These are phyloP conservation scores for Cystobasidiaceae sp. DNA, from an alignment of 1,284 basidiomycete genomes.

Conservation along the genomic window DNA sequence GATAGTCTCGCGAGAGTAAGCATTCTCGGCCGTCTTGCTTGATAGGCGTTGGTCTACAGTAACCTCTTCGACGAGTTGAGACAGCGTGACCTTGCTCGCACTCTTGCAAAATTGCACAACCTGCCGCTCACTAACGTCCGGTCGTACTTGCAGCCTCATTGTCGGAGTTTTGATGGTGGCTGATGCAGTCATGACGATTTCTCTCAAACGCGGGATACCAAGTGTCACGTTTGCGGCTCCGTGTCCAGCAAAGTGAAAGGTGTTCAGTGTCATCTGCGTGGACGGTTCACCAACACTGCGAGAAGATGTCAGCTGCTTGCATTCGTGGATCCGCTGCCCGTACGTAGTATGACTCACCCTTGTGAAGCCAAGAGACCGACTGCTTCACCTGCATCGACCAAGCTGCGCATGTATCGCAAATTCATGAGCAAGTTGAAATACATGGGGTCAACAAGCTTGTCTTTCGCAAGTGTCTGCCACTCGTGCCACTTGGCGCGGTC, in stretches of 20 bases:
- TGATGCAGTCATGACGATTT: slow-evolving; percentile 99
- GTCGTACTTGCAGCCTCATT: slow-evolving; percentile 80
- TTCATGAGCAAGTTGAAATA: slow-evolving; percentile 76
- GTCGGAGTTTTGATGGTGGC: slow-evolving; percentile 95
- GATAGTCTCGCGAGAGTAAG: slow-evolving; percentile 61
- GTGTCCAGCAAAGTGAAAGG: slow-evolving; percentile 98
- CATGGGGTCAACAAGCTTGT: slow-evolving; percentile 55
- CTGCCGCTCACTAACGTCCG: slow-evolving; percentile 55
- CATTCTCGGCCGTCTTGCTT: slow-evolving; percentile 57
- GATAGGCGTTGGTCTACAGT: slow-evolving; percentile 73
- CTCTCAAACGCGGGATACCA: slow-evolving; percentile 95
- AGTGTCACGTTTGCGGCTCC: slow-evolving; percentile 99
- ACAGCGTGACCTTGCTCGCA: slow-evolving; percentile 77
- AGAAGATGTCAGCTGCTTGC: slow-evolving; percentile 50
- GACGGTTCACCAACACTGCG: slow-evolving; percentile 92
- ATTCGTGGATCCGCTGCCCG: slow-evolving; percentile 98
- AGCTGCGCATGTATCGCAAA: slow-evolving; percentile 82
- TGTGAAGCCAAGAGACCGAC: slow-evolving; percentile 97
- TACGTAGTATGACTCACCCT: slow-evolving; percentile 57
- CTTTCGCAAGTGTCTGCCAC: slow-evolving; percentile 50
- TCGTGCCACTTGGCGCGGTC: slow-evolving; percentile 40
- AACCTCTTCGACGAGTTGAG: slow-evolving; percentile 82
- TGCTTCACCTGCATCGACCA: slow-evolving; percentile 96
- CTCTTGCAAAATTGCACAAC: slow-evolving; percentile 82
- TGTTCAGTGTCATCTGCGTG: slow-evolving; percentile 99